These are phyloP conservation scores for Eimeria necatrix DNA, from an alignment of 169 alveolate genomes.

Conservation along the genomic window DNA sequence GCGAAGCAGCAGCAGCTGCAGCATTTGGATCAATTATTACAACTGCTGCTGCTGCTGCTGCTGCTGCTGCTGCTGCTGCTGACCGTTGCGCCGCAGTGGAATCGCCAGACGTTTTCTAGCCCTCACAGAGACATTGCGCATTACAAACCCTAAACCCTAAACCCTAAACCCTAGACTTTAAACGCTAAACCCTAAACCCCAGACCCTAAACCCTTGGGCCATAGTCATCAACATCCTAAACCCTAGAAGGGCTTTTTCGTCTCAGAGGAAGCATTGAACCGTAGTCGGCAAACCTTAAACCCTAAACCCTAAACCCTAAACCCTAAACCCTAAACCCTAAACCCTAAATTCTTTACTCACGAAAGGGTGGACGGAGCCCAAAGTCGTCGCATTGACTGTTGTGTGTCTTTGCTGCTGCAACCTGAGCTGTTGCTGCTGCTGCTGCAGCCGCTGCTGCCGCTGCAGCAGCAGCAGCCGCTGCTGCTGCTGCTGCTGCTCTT, in stretches of 20 bases:
- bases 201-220: no score
- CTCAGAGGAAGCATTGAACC: no score
- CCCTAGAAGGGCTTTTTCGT: no score
- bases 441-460: neutral
- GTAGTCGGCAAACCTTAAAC: conserved; percentile 15
- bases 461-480: neutral
- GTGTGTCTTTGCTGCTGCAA: conserved; percentile 18
- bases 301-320: conserved; percentile 2
- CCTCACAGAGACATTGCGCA: neutral
- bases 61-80: neutral
- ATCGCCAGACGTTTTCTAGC: neutral
- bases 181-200: no score
- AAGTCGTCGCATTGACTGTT: neutral
- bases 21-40: neutral
- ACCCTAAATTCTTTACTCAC: neutral
- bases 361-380: neutral
- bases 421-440: neutral
- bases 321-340: conserved; percentile 17
- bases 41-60: conserved; percentile 25
- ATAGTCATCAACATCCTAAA: no score
- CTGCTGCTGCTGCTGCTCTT: conserved; percentile 26
- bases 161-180: neutral
- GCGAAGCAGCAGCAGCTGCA: neutral
- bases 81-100: neutral
- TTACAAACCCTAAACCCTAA: neutral